Evolutionary conservation across 495 filamentous ascomycete species (phyloP), one percentile per base, ranked within the genome.

Genomic region (Filosporella fistucella): DNA sequence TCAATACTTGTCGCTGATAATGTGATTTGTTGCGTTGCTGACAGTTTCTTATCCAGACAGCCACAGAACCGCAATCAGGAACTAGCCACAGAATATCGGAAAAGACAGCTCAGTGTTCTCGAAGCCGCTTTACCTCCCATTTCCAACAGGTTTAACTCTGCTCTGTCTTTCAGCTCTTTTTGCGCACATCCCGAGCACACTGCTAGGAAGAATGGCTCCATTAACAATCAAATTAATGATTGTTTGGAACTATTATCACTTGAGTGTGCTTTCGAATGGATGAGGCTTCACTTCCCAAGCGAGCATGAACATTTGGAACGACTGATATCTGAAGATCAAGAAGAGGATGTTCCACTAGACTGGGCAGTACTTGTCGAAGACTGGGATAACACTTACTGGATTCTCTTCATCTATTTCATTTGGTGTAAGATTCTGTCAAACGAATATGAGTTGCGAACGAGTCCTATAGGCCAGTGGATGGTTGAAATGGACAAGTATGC

Each of bases 311-410:
- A 24, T 42, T 4, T n/a, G 42, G 14, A 22, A 14, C 4, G 37
- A 17, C 23, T 49, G 18, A 59, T 59, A 7, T n/a, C 48, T 2
- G 33, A 49, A 16, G 56, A 59, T 24, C 51, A 55, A 18, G 48
- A 50, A 12, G 56, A 55, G 29, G n/a, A 20, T 17, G 25, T 52
- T 9, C 56, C 56, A 9, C 24, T 59, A 4, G 37, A 59, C 34
- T 59, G 56, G 56, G 22, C 39, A 1, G 18, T 47, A 3, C 13
- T 59, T 4, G 16, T 49, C 4, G 49, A 59, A 35, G 52, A 59
- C 9, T 52, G 52, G 52, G 49, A 59, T 29, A 32, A 52, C 7
- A 34, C 48, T 1, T 59, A 59, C 32, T 55, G 47, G 48, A 34
- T 55, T 6, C 42, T 54, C 10, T 57, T 49, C 49, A 47, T 57